Base-by-base conservation (phyloP, 2,329 filamentous ascomycete species). In the Pleomassaria siparia region DNA sequence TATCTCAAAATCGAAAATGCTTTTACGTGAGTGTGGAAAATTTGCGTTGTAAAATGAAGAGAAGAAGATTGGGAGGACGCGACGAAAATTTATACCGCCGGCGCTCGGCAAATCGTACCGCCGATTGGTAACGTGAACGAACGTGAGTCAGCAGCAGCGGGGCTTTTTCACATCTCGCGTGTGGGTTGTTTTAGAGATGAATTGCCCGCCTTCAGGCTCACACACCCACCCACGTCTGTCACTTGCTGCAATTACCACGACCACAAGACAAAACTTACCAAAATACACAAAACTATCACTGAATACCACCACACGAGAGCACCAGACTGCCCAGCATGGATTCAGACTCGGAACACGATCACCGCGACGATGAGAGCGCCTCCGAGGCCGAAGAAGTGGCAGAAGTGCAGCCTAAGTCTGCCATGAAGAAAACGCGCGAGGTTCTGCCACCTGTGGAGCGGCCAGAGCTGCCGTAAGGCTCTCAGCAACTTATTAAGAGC, bases 351-450 rank as follows among this genome's bases (percentile, higher is more conserved):
- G 69, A 72, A 44, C 64, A 69, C 53, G 67, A 70, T 59, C 68
- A 68, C 62, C 67, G 71, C 44, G 66, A 69, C 44, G 64, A 70
- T 58, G 68, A 67, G 59, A 82, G 89, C 71, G 85, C 89, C 64
- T 81, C 89, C 63, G 86, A 89, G 67, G 87, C 86, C 55, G 87
- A 89, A 60, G 88, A 89, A 58, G 80, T 86, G 55, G 82, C 83
- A 85, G 75, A 76, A 51, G 67, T 68, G 25, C 72, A 72, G 64
- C 74, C 73, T 66, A 95, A 95, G 81, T 89, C 91, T 37, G 85
- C 89, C 21, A 77, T 97, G 74, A 96, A 96, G 82, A 91, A 91
- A 76, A 73, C 79, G 46, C 80, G 85, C 58, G 74, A 77, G 43
- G 74, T 76, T 40, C 75, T 76, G 50, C 76, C 80, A 50, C 79